Percentiles rank a stretch among this genome's conserved stretches.
Evolutionary conservation across 2,329 filamentous ascomycete species (phyloP).

Genomic region (Phoma sp.): DNA sequence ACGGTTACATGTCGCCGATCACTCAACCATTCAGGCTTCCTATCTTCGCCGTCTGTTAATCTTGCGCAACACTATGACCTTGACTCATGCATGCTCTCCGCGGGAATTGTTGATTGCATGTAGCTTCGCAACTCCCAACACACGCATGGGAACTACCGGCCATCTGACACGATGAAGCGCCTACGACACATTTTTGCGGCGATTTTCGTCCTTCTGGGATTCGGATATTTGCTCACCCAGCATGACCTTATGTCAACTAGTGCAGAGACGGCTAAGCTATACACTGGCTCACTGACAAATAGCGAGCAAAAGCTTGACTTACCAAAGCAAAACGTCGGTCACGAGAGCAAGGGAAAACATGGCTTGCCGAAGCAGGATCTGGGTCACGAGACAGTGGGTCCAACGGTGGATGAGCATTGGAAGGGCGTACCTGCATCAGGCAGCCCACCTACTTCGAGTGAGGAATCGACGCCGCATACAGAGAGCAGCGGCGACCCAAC

Average conservation of each 20-base stretch:
- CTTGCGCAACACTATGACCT: too few species aligned
- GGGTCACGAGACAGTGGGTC: background rate
- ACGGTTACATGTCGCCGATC: constrained; percentile 11
- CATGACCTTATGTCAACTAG: constrained; percentile 1
- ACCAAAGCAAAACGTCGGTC: background rate
- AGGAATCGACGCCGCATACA: background rate
- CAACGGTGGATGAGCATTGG: background rate
- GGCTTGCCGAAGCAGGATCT: background rate
- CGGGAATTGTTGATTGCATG: background rate
- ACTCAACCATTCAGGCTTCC: background rate
- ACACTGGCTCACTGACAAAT: background rate
- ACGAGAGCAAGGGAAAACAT: background rate
- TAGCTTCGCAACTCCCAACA: background rate
- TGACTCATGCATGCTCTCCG: background rate
- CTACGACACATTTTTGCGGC: constrained; percentile 4
- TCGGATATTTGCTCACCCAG: constrained; percentile 8
- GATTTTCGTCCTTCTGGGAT: constrained; percentile 7
- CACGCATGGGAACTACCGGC: background rate
- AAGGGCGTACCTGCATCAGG: background rate
- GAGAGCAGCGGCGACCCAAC: constrained; percentile 17
- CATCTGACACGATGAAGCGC: constrained; percentile 11
- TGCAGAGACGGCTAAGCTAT: background rate
- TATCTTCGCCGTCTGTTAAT: background rate
- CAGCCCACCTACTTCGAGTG: background rate
- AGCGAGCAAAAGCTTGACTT: constrained; percentile 1